phyloP scores from a whole-genome alignment of 2,329 filamentous ascomycete species.

The Colletotrichum graminicola region DNA sequence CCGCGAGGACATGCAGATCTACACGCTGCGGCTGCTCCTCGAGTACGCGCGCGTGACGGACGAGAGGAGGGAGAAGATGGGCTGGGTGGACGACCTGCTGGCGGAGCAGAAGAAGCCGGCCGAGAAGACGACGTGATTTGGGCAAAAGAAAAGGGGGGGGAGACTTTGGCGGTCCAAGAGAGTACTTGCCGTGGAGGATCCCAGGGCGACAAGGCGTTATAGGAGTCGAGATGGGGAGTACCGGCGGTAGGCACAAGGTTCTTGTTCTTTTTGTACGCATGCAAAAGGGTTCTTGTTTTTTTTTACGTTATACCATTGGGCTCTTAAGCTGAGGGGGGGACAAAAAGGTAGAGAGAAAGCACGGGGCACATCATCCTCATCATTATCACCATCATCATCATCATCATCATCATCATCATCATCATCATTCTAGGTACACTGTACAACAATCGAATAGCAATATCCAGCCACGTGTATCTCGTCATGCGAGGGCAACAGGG shows the following conservation, averaged over 20 bases:
- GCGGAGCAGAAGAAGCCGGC: conserved; percentile 3
- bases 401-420: neutral
- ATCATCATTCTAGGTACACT: neutral
- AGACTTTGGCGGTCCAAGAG: too few relatives aligned
- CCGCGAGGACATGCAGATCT: conserved; percentile 80
- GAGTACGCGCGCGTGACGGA: conserved; percentile 72
- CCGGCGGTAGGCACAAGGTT: neutral
- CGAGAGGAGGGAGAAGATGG: conserved; percentile 64
- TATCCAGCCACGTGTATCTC: neutral
- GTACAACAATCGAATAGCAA: conserved; percentile 4
- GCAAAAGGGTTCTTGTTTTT: neutral
- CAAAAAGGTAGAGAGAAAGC: neutral
- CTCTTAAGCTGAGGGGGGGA: neutral
- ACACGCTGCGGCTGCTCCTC: conserved; percentile 72
- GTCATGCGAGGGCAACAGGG: neutral
- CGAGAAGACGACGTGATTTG: conserved; percentile 13
- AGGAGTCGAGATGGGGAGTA: conserved; percentile 5
- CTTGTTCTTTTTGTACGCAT: neutral
- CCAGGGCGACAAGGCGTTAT: conserved; percentile 21
- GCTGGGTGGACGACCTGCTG: conserved; percentile 66
- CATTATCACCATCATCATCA: neutral
- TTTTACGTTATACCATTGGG: conserved; percentile 27
- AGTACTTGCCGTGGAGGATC: too few relatives aligned
- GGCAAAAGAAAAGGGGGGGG: too few relatives aligned
- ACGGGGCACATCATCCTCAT: neutral